phyloP scores from a whole-genome alignment of 2,329 filamentous ascomycete genomes.

The Paramyrothecium sp. region DNA sequence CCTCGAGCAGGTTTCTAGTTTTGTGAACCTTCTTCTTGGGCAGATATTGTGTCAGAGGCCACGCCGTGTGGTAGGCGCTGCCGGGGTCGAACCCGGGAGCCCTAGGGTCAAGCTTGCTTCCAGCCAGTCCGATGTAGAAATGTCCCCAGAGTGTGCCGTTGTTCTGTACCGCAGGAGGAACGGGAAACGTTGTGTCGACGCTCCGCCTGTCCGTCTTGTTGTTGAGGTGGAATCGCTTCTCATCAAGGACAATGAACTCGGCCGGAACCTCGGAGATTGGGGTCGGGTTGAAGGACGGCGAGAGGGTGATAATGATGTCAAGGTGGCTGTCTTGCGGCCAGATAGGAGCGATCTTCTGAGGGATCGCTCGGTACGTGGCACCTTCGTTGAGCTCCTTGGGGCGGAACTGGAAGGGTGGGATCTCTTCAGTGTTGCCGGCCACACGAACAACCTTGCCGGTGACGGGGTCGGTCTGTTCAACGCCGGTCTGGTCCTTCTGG shows the following conservation, averaged over 20 bases:
- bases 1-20: constrained; percentile 80
- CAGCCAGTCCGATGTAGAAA: constrained; percentile 81
- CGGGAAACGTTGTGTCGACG: constrained; percentile 72
- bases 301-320: constrained; percentile 84
- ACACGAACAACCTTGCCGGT: constrained; percentile 52
- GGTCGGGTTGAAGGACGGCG: constrained; percentile 67
- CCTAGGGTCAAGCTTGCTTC: constrained; percentile 73
- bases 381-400: constrained; percentile 60
- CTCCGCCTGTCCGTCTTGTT: constrained; percentile 77
- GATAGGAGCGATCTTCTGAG: constrained; percentile 76
- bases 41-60: constrained; percentile 85
- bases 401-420: constrained; percentile 65
- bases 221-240: constrained; percentile 76
- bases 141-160: constrained; percentile 95
- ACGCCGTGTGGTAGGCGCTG: constrained; percentile 79
- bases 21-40: constrained; percentile 88
- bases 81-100: constrained; percentile 69
- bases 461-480: constrained; percentile 45
- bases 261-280: constrained; percentile 63
- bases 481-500: constrained; percentile 44
- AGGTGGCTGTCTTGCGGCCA: constrained; percentile 79
- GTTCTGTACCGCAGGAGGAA: constrained; percentile 79
- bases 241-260: constrained; percentile 72
- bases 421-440: constrained; percentile 50
- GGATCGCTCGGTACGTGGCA: constrained; percentile 63